phyloP scores from a whole-genome alignment of 805 yeast genomes.

The Starmerella khaoyaiensis region DNA sequence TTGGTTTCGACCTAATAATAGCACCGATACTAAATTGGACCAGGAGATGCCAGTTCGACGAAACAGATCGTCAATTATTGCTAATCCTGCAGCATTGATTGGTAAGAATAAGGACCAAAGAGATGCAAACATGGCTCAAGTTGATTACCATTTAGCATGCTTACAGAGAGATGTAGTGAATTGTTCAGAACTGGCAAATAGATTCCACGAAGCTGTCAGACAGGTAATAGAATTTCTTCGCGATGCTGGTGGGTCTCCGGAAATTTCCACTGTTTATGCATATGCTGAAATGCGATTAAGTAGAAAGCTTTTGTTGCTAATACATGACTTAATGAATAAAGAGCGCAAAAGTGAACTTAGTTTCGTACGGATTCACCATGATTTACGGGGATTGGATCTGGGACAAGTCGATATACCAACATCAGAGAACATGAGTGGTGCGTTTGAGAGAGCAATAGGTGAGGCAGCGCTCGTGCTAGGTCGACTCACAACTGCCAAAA shows the following conservation, averaged over 20 bases:
- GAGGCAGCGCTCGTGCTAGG: slow-evolving; percentile 29
- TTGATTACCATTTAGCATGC: slow-evolving; percentile 17
- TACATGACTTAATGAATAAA: slow-evolving; percentile 24
- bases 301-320: slow-evolving; percentile 49
- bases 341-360: slow-evolving; percentile 6
- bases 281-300: slow-evolving; percentile 61
- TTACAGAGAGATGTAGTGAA: slow-evolving; percentile 13
- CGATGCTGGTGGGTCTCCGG: slow-evolving; percentile 7
- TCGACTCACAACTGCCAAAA: slow-evolving; percentile 25
- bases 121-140: slow-evolving; percentile 12
- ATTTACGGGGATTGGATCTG: slow-evolving; percentile 28
- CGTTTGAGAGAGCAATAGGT: slow-evolving; percentile 30
- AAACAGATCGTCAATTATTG: not conserved
- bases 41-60: not conserved
- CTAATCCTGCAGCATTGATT: slow-evolving; percentile 10
- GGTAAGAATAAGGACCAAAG: slow-evolving; percentile 3
- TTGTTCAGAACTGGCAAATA: slow-evolving; percentile 13
- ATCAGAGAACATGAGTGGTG: slow-evolving; percentile 18
- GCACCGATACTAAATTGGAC: not conserved
- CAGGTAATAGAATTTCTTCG: slow-evolving; percentile 1
- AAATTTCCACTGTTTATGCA: slow-evolving; percentile 34
- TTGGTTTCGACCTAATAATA: not conserved
- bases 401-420: slow-evolving; percentile 34
- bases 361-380: slow-evolving; percentile 19
- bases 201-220: slow-evolving; percentile 12